Conservation (phyloP, 352 stramenopile species). For the Pythium periplocum region DNA sequence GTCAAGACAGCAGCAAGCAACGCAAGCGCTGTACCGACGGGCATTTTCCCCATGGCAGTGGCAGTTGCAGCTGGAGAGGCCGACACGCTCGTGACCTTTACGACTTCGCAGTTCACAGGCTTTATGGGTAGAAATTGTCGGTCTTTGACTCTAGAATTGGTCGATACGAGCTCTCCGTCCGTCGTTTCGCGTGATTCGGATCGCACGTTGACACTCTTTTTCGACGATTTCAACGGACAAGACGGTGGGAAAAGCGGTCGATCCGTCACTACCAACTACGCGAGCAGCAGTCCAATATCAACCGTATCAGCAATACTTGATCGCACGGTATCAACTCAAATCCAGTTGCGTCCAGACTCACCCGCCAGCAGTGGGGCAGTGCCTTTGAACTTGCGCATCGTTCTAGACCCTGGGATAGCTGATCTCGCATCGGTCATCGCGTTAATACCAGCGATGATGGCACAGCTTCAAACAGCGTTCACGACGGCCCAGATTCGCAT, state of each 20-base stretch:
- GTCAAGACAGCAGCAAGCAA: too few relatives aligned
- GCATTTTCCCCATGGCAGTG: too few relatives aligned
- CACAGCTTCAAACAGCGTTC: not conserved
- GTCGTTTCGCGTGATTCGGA: slow-evolving; percentile 28
- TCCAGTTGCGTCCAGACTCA: not conserved
- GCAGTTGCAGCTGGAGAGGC: too few relatives aligned
- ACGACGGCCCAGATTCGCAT: slow-evolving; percentile 3
- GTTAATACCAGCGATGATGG: not conserved
- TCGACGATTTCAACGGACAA: slow-evolving; percentile 40
- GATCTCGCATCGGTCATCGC: not conserved
- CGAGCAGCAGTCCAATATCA: too few relatives aligned
- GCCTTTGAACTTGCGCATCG: not conserved
- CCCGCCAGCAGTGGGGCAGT: not conserved
- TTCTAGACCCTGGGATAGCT: not conserved
- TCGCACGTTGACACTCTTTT: slow-evolving; percentile 29
- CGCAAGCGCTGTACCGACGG: too few relatives aligned
- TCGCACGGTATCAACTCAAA: not conserved
- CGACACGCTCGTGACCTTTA: slow-evolving; percentile 1
- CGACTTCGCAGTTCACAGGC: not conserved
- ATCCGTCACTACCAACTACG: too few relatives aligned
- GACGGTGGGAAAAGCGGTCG: too few relatives aligned
- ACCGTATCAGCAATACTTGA: slow-evolving; percentile 8
- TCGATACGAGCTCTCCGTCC: slow-evolving; percentile 15
- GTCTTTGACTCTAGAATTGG: slow-evolving; percentile 28
- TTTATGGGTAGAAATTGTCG: slow-evolving; percentile 19